Conservation (phyloP, 2,329 filamentous ascomycete species). For the Tolypocladium guangdongense region DNA sequence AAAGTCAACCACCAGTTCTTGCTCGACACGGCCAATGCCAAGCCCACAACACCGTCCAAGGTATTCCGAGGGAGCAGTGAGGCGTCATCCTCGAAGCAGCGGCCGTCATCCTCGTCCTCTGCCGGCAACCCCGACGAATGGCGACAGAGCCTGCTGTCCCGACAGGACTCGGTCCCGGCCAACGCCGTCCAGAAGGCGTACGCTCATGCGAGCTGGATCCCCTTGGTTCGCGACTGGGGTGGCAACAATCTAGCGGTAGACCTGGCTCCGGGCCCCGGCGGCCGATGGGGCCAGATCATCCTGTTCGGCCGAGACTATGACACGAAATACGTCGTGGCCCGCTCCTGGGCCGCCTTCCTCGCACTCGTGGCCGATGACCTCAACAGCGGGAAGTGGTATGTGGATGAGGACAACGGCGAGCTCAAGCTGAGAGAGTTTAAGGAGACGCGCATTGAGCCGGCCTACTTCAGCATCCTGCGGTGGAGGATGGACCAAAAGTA, state of each 20-base stretch:
- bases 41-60: constrained; percentile 57
- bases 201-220: constrained; percentile 90
- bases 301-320: constrained; percentile 96
- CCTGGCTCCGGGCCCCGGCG: constrained; percentile 77
- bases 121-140: constrained; percentile 51
- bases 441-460: constrained; percentile 75
- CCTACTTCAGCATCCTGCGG: constrained; percentile 87
- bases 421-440: constrained; percentile 91
- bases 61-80: constrained; percentile 55
- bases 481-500: constrained; percentile 96
- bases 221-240: constrained; percentile 92
- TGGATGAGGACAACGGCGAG: constrained; percentile 87
- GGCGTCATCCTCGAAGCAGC: constrained; percentile 58
- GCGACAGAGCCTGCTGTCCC: constrained; percentile 73
- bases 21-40: constrained; percentile 44
- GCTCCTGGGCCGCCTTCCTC: constrained; percentile 83
- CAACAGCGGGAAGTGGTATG: constrained; percentile 76
- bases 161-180: constrained; percentile 80
- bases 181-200: constrained; percentile 87
- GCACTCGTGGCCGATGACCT: constrained; percentile 85
- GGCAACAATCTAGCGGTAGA: constrained; percentile 96
- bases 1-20: constrained; percentile 87
- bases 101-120: constrained; percentile 33
- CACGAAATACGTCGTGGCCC: constrained; percentile 91
- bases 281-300: constrained; percentile 94